Conservation (phyloP, 345 rosid species). For the Pistacia atlantica region DNA sequence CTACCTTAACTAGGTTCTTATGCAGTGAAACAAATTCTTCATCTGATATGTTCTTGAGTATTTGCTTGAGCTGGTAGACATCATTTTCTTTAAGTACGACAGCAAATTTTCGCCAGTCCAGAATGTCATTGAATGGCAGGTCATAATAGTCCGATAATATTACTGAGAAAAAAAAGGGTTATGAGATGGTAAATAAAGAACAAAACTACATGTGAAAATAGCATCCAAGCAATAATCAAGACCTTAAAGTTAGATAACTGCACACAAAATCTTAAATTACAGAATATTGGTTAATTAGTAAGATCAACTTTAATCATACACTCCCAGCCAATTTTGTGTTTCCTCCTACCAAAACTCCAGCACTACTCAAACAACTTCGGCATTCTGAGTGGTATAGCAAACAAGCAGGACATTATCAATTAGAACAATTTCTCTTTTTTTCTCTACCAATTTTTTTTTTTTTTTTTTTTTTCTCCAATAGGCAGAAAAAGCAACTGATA, state of each 20-base stretch:
- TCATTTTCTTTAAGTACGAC: conserved; percentile 73
- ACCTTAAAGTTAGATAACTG: neutral
- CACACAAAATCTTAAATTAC: neutral
- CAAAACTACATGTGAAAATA: neutral
- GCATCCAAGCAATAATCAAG: neutral
- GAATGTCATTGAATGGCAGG: conserved; percentile 87
- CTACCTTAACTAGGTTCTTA: conserved; percentile 78
- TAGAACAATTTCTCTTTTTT: too few relatives aligned
- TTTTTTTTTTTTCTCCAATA: too few relatives aligned
- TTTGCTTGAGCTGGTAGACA: conserved; percentile 73
- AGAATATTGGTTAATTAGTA: neutral
- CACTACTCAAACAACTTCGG: neutral
- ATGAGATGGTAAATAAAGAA: neutral
- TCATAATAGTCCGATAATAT: conserved; percentile 86
- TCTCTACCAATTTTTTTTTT: too few relatives aligned
- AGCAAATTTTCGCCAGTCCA: conserved; percentile 76
- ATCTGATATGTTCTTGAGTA: conserved; percentile 74
- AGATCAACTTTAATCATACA: neutral
- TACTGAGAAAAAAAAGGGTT: conserved; percentile 48
- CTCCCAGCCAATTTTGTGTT: neutral
- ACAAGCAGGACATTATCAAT: too few relatives aligned
- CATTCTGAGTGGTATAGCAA: neutral
- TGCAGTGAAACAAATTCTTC: conserved; percentile 68
- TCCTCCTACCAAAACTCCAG: neutral
- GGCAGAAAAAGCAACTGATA: too few relatives aligned